Base-by-base conservation (phyloP, 305 asterid genomes). In the Fraxinus angustifolia region DNA sequence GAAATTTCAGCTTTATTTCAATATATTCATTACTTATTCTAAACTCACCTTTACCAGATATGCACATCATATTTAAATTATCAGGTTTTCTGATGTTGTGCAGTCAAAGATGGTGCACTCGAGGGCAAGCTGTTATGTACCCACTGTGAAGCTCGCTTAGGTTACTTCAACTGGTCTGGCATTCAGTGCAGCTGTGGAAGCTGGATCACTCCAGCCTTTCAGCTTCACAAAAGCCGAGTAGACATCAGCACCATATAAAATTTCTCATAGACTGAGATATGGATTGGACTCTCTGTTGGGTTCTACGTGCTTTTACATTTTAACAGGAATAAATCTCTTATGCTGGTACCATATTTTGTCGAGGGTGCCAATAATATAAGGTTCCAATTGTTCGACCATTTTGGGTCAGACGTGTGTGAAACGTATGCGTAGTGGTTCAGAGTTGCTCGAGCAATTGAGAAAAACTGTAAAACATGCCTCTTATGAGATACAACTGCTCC, bases 131-230 rank as follows among this genome's bases (percentile, higher is more conserved):
- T 96, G 80, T 1, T 80, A 80, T 96, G 98, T 75, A 83, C 78
- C 42, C 93, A 94, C 71, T 96, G 99, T 68, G 98, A 94, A 84
- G 92, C 93, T 26, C 96, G 98, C 4, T 81, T 96, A 75, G 99
- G 99, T 77, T 90, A 94, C 94, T 96, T 96, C 88, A 96, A 94
- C 90, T 96, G 99, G 98, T 87, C 94, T 0, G 99, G 99, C 82
- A 91, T 96, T 84, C 98, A 96, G 82, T 96, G 99, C 92, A 94
- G 95, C 79, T 96, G 99, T 7, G 98, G 98, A 81, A 96, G 97
- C 86, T 96, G 99, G 99, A 91, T 96, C 50, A 90, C 98, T 4
- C 99, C 99, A 0, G 99, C 97, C n/a, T 96, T 96, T 86, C 99
- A 96, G 93, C 94, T 94, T 82, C 97, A 96, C 85, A 96, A 93